These are phyloP conservation scores for Boletus bicolor DNA, from an alignment of 768 basidiomycete genomes.

Conservation along the genomic window DNA sequence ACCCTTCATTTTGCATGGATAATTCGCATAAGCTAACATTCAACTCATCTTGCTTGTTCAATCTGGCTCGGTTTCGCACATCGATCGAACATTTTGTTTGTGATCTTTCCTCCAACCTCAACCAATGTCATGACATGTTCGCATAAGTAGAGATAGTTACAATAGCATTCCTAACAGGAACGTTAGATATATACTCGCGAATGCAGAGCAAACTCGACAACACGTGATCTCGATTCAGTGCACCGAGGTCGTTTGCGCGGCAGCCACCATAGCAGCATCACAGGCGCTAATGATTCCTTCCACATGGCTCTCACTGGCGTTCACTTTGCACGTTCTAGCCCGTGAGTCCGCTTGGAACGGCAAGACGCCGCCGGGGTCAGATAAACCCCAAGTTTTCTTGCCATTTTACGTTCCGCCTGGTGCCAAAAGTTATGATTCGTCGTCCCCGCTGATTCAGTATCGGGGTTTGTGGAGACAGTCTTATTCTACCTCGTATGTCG, in stretches of 20 bases:
- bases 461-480: slow-evolving; percentile 56
- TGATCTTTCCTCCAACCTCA: slow-evolving; percentile 16
- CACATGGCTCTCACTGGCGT: slow-evolving; percentile 2
- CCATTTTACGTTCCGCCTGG: slow-evolving; percentile 76
- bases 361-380: slow-evolving; percentile 47
- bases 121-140: slow-evolving; percentile 29
- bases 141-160: slow-evolving; percentile 34
- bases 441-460: slow-evolving; percentile 64
- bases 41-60: slow-evolving; percentile 25
- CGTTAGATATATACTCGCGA: slow-evolving; percentile 10
- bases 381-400: slow-evolving; percentile 45
- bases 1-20: slow-evolving; percentile 27
- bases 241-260: background rate
- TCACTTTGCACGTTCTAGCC: slow-evolving; percentile 7
- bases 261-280: background rate
- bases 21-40: slow-evolving; percentile 28
- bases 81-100: slow-evolving; percentile 27
- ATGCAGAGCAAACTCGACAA: slow-evolving; percentile 7
- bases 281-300: slow-evolving; percentile 6
- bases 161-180: slow-evolving; percentile 27
- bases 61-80: slow-evolving; percentile 20
- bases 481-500: slow-evolving; percentile 49
- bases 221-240: slow-evolving; percentile 22
- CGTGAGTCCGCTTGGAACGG: slow-evolving; percentile 69
- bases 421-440: slow-evolving; percentile 66